Evolutionary conservation across 148 eudicot species (phyloP).

Genomic region (Camellia granthamiana): DNA sequence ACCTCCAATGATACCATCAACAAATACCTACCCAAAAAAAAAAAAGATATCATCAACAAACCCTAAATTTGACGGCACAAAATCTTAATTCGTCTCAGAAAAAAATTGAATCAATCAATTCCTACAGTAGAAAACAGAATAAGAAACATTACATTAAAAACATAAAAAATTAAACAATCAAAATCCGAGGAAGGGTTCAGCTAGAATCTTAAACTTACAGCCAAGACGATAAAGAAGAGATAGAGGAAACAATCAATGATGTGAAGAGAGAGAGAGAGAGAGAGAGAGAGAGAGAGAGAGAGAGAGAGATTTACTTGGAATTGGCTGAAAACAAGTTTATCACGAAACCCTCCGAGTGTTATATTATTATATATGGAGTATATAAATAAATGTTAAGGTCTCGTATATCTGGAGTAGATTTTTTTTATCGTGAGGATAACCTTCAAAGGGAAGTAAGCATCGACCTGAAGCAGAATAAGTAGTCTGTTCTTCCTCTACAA

Average conservation of each 20-base stretch:
- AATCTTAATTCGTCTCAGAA: constrained; percentile 7
- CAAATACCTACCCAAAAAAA: no score
- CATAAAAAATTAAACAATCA: background rate
- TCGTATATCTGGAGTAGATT: no score
- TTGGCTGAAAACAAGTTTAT: constrained; percentile 19
- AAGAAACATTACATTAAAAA: background rate
- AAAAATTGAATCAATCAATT: constrained; percentile 1
- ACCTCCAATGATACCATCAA: background rate
- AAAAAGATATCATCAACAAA: background rate
- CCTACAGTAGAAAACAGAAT: constrained; percentile 10
- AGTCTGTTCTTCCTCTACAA: no score
- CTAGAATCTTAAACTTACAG: constrained; percentile 7
- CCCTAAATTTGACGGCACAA: constrained; percentile 22
- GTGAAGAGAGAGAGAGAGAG: background rate
- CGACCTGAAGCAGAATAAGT: no score
- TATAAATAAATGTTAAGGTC: no score
- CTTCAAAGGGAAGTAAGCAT: no score
- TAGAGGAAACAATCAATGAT: background rate
- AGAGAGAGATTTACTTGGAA: constrained; percentile 3
- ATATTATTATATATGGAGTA: no score
- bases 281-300: background rate
- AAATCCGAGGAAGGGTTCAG: background rate
- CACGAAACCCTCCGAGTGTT: constrained; percentile 25
- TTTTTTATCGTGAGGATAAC: no score
- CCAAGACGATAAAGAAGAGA: background rate